Evolutionary conservation across 148 eudicot genomes (phyloP), one percentile per base, ranked within the genome.

Genomic region (Rheum nobile): DNA sequence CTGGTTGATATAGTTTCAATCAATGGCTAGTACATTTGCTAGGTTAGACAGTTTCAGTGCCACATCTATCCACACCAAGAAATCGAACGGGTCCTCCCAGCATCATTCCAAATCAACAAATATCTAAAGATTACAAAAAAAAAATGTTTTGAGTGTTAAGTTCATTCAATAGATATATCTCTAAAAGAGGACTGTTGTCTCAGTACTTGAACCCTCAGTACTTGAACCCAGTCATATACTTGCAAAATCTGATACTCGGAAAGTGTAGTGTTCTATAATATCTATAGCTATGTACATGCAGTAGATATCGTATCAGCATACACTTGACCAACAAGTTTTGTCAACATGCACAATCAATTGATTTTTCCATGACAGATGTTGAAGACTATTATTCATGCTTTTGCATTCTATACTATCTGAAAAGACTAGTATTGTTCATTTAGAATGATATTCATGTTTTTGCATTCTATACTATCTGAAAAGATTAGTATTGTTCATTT

Each of bases 71-170:
- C 67, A 59, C 17, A 59, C 67, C 34, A 24, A 24, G 63, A 8
- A 61, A 29, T 61, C 35, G 13, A 65, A 16, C 22, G 10, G 28
- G 31, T 65, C 21, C 70, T 65, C 70, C 70, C 70, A 17, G 22
- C 70, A 65, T 65, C 70, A 65, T 32, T 65, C 70, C 70, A 65
- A 2, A 65, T 65, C 70, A 32, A 65, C 41, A 29, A 65, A 65
- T 65, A 65, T 34, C 70, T 65, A 29, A 31, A 63, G 21, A 12
- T 4, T 4, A 24, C 1, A 57, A 5, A 26, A 63, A 32, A 14
- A 5, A 34, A 31, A 63, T 3, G n/a, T 6, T 63, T 7, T 31
- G n/a, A 31, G 68, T 13, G 38, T 34, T 31, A 24, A 55, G 41
- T 65, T 32, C 21, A 34, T 65, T 16, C 0, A 10, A 65, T 0